A percentile compares a stretch with the other conserved stretches of the same genome.
Conservation (phyloP, 1,284 basidiomycete genomes). For the Farysia itapuensis region DNA sequence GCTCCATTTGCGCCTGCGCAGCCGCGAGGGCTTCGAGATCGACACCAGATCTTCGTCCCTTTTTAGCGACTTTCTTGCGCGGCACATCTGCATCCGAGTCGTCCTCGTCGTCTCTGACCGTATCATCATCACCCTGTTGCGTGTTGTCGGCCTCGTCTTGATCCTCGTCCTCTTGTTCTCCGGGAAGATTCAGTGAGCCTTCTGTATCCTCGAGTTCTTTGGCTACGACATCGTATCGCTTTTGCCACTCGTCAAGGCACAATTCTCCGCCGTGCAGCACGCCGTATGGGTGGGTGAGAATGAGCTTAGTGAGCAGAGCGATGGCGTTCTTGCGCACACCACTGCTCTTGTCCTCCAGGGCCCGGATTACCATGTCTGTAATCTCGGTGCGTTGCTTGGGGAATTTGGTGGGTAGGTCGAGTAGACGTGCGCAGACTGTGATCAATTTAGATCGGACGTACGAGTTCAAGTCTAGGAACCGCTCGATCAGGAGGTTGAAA, state of each 20-base stretch:
- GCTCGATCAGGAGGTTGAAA: slow-evolving; percentile 80
- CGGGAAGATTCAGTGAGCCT: slow-evolving; percentile 46
- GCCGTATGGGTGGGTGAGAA: slow-evolving; percentile 88
- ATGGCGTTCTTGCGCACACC: slow-evolving; percentile 84
- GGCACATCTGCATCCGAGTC: slow-evolving; percentile 7
- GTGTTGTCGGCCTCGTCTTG: slow-evolving; percentile 60
- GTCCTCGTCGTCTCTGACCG: slow-evolving; percentile 49
- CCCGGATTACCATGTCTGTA: slow-evolving; percentile 73
- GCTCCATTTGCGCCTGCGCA: slow-evolving; percentile 44
- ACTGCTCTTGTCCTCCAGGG: slow-evolving; percentile 87
- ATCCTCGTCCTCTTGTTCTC: slow-evolving; percentile 40
- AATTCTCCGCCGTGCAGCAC: slow-evolving; percentile 81
- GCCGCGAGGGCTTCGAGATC: slow-evolving; percentile 45
- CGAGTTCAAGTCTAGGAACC: slow-evolving; percentile 82
- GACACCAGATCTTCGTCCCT: slow-evolving; percentile 62
- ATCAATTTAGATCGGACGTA: slow-evolving; percentile 90
- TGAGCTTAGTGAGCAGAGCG: slow-evolving; percentile 73
- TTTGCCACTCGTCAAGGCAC: slow-evolving; percentile 73
- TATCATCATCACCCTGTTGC: slow-evolving; percentile 50
- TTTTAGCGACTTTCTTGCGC: slow-evolving; percentile 23
- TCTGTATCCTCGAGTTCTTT: slow-evolving; percentile 65
- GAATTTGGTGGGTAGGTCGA: slow-evolving; percentile 76
- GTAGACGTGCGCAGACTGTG: slow-evolving; percentile 71
- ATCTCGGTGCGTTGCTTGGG: slow-evolving; percentile 81
- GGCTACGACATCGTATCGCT: slow-evolving; percentile 66